Base-by-base conservation (phyloP, 2,329 filamentous ascomycete species). In the Talaromyces sp. region DNA sequence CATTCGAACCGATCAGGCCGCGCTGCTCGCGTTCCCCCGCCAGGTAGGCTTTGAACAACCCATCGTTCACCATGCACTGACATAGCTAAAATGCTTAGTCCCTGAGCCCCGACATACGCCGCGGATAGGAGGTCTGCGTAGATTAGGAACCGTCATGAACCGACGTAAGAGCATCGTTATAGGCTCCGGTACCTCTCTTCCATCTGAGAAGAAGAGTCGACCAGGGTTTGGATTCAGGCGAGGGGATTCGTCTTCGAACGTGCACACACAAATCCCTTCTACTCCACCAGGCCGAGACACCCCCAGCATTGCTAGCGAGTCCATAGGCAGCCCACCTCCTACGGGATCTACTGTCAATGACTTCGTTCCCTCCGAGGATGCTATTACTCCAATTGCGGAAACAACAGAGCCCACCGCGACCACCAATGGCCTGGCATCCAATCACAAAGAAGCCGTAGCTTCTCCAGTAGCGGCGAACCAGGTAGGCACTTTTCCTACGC, bases 1-100 rank as follows among this genome's bases (percentile, higher is more conserved):
- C 83, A 82, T 67, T 87, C 85, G 65, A 81, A 80, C 63, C 67
- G 78, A 70, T 85, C 82, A 57, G 80, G 74, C 22, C 75, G 74
- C 63, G 69, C 69, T 64, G 70, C 69, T 37, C 73, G 74, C 66
- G 70, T 75, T 49, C 71, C 75, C 19, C 74, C 77, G 66, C 73
- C 60, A 75, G 75, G 73, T 73, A 68, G 56, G 47, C 14, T 52
- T 49, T 45, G 9, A 35, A 52, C 14, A 39, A 16, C 39, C 22
- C 33, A 41, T 41, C n/a, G 3, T 19, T 31, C 27, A 37, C 41
- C 49, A 24, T 31, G 24, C 37, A 13, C 52, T 35, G 13, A 45
- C 16, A 35, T 41, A 59, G 37, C 62, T 68, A 45, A 67, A n/a
- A 64, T 39, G 24, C 47, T 24, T 63, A 79, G 78, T 73, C 33